Conservation (phyloP, 352 stramenopile genomes). For the Blastocystis sp. region DNA sequence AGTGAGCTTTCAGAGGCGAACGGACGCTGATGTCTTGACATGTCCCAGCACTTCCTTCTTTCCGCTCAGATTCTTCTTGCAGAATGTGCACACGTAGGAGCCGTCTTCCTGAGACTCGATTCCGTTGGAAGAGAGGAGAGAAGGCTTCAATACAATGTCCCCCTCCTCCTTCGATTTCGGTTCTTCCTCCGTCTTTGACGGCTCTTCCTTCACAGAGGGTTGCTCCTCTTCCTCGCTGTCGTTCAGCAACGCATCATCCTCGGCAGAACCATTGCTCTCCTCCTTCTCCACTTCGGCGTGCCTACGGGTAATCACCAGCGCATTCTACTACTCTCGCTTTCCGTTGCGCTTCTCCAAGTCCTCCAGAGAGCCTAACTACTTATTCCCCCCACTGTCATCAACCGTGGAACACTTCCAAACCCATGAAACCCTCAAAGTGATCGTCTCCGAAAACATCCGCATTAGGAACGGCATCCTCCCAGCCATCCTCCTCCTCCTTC, state of each 20-base stretch:
- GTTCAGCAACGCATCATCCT: slow-evolving; percentile 21
- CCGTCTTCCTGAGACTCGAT: not conserved
- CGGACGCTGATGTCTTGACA: not conserved
- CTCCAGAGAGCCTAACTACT: slow-evolving; percentile 28
- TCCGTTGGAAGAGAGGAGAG: not conserved
- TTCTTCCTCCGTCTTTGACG: not conserved
- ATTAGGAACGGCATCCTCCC: slow-evolving; percentile 43
- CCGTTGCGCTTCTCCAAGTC: slow-evolving; percentile 55
- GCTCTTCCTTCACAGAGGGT: not conserved
- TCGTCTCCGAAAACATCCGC: slow-evolving; percentile 53
- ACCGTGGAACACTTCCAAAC: slow-evolving; percentile 67
- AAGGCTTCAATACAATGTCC: not conserved
- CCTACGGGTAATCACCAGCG: not conserved
- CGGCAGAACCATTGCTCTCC: not conserved
- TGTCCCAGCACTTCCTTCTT: not conserved
- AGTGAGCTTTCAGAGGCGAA: not conserved
- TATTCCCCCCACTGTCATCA: not conserved
- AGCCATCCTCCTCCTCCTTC: not conserved
- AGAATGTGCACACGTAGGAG: not conserved
- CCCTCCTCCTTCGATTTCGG: not conserved
- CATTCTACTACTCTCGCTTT: not conserved
- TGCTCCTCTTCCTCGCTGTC: slow-evolving; percentile 7
- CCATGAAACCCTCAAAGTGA: slow-evolving; percentile 55
- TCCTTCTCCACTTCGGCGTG: not conserved
- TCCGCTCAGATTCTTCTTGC: not conserved